Conservation (phyloP, 1,139 yeast genomes). For the Komagataea norvegica region DNA sequence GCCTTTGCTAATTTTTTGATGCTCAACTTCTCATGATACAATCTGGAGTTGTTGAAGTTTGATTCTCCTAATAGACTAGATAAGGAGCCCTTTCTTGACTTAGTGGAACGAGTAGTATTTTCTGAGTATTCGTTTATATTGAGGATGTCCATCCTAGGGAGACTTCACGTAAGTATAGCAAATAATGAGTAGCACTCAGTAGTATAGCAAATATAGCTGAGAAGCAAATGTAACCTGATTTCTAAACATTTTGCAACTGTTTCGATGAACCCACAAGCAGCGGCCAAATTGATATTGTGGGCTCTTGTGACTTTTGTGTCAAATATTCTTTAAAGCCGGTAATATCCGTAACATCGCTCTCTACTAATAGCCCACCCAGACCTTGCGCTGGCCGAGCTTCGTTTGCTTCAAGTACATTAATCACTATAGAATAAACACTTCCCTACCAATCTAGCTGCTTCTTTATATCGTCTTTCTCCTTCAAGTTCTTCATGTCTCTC, state of each 20-base stretch:
- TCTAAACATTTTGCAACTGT: too few relatives aligned
- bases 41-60: not conserved
- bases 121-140: slow-evolving; percentile 3
- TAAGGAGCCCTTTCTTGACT: slow-evolving; percentile 19
- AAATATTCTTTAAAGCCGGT: too few relatives aligned
- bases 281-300: not conserved
- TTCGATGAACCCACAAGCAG: too few relatives aligned
- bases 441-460: slow-evolving; percentile 7
- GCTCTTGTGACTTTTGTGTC: slow-evolving; percentile 2
- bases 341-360: too few relatives aligned
- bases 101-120: slow-evolving; percentile 12
- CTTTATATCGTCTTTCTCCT: slow-evolving; percentile 12
- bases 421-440: not conserved
- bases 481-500: slow-evolving; percentile 23
- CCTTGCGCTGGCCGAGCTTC: too few relatives aligned
- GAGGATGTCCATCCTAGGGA: too few relatives aligned
- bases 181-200: not conserved
- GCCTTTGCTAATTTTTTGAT: slow-evolving; percentile 26
- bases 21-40: slow-evolving; percentile 18
- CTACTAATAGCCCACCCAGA: too few relatives aligned
- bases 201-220: too few relatives aligned
- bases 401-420: not conserved
- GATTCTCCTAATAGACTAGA: slow-evolving; percentile 18
- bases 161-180: slow-evolving; percentile 1
- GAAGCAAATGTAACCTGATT: too few relatives aligned